phyloP scores from a whole-genome alignment of 495 filamentous ascomycete genomes.

The Melanomma pulvis-pyrius region DNA sequence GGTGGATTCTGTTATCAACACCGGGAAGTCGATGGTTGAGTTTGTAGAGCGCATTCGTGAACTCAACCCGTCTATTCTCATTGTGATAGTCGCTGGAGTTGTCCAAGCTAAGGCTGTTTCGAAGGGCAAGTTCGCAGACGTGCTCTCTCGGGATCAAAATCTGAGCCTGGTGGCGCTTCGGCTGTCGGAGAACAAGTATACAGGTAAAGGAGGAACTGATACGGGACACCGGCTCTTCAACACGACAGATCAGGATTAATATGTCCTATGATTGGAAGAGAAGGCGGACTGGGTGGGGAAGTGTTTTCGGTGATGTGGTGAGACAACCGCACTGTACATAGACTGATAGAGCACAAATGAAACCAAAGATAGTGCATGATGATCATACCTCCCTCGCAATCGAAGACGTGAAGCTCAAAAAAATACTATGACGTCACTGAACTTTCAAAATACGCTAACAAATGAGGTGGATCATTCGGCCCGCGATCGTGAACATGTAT shows the following conservation, averaged over 20 bases:
- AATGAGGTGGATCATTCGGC: not conserved
- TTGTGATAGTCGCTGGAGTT: slow-evolving; percentile 62
- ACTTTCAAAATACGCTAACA: too few species aligned
- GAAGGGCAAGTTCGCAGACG: not conserved
- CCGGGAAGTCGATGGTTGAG: slow-evolving; percentile 55
- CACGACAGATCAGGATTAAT: slow-evolving; percentile 45
- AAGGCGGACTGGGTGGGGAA: too few species aligned
- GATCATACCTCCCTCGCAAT: too few species aligned
- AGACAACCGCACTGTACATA: too few species aligned
- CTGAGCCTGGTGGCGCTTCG: slow-evolving; percentile 58
- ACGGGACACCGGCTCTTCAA: slow-evolving; percentile 65
- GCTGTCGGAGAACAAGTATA: slow-evolving; percentile 59
- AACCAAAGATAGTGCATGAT: too few species aligned
- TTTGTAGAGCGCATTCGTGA: slow-evolving; percentile 58
- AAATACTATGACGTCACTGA: too few species aligned
- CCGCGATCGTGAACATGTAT: not conserved
- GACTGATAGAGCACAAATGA: too few species aligned
- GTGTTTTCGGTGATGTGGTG: too few species aligned
- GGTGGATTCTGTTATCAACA: slow-evolving; percentile 69
- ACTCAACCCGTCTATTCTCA: slow-evolving; percentile 49
- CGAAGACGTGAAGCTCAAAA: too few species aligned
- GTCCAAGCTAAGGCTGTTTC: slow-evolving; percentile 52
- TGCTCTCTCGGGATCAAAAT: not conserved
- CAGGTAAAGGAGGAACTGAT: slow-evolving; percentile 56
- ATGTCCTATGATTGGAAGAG: too few species aligned